Evolutionary conservation across 768 basidiomycete species (phyloP).

Genomic region (Agaricus sinodeliciosus): DNA sequence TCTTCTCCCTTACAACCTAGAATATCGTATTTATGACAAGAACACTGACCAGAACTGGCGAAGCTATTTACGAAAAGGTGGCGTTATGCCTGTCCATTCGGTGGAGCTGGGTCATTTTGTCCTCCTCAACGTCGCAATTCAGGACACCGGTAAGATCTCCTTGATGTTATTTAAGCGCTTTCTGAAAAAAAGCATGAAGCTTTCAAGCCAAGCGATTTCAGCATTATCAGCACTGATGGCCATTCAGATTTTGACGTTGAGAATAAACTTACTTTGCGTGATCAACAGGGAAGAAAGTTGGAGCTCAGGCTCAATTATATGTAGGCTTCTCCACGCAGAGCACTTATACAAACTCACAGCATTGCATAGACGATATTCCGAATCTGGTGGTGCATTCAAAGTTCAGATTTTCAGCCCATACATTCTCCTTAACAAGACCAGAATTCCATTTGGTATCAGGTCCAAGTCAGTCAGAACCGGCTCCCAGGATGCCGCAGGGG

Average conservation of each 20-base stretch:
- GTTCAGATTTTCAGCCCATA: constrained; percentile 93
- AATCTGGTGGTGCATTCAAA: constrained; percentile 93
- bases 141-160: constrained; percentile 71
- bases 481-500: constrained; percentile 80
- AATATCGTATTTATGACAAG: constrained; percentile 97
- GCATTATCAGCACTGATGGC: constrained; percentile 93
- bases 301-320: constrained; percentile 84
- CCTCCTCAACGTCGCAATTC: constrained; percentile 80
- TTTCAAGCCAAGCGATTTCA: constrained; percentile 92
- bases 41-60: constrained; percentile 91
- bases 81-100: constrained; percentile 93
- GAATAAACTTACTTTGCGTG: constrained; percentile 61
- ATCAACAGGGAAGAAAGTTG: constrained; percentile 68
- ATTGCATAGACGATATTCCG: constrained; percentile 58
- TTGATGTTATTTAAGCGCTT: background rate
- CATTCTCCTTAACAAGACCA: constrained; percentile 89
- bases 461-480: constrained; percentile 62
- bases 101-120: constrained; percentile 89
- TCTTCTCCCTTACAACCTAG: constrained; percentile 85
- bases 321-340: constrained; percentile 37
- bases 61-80: constrained; percentile 88
- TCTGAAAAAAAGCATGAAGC: constrained; percentile 33
- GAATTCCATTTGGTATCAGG: constrained; percentile 70
- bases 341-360: background rate
- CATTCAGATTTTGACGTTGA: constrained; percentile 87